phyloP scores from a whole-genome alignment of 768 basidiomycete genomes.

The Tylopilus rubrobrunneus region DNA sequence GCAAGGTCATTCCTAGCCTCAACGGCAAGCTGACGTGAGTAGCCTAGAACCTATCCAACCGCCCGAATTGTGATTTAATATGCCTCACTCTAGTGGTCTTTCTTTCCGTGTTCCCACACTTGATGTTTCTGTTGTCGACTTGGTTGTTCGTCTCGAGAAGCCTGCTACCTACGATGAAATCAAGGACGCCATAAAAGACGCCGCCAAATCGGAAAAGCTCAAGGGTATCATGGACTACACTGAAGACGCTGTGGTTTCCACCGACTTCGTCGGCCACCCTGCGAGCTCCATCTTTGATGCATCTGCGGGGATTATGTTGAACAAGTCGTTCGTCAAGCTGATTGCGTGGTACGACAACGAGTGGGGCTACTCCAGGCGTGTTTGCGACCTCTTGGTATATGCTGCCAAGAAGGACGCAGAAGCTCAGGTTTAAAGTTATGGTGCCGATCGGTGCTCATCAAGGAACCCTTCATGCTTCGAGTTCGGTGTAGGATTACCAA shows the following conservation, averaged over 20 bases:
- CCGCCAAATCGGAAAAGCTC: slow-evolving; percentile 57
- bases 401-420: slow-evolving; percentile 69
- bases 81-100: slow-evolving; percentile 57
- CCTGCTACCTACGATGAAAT: slow-evolving; percentile 83
- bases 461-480: not conserved
- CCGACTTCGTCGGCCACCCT: slow-evolving; percentile 81
- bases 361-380: slow-evolving; percentile 92
- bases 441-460: not conserved
- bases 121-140: slow-evolving; percentile 97
- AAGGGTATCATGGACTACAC: slow-evolving; percentile 87
- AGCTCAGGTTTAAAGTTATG: slow-evolving; percentile 15
- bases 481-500: slow-evolving; percentile 15
- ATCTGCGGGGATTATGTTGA: slow-evolving; percentile 87
- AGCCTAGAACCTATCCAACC: not conserved
- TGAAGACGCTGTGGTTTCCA: slow-evolving; percentile 89
- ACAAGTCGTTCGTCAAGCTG: slow-evolving; percentile 92
- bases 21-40: slow-evolving; percentile 97
- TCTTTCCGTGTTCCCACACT: slow-evolving; percentile 96
- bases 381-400: slow-evolving; percentile 82
- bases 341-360: slow-evolving; percentile 96
- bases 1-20: slow-evolving; percentile 93
- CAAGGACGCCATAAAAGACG: slow-evolving; percentile 79
- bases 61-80: slow-evolving; percentile 3
- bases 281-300: slow-evolving; percentile 94
- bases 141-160: slow-evolving; percentile 91